Percentiles rank a stretch among this genome's conserved stretches.
Conservation (phyloP, 2,329 filamentous ascomycete genomes). For the Podosphaera xanthii region DNA sequence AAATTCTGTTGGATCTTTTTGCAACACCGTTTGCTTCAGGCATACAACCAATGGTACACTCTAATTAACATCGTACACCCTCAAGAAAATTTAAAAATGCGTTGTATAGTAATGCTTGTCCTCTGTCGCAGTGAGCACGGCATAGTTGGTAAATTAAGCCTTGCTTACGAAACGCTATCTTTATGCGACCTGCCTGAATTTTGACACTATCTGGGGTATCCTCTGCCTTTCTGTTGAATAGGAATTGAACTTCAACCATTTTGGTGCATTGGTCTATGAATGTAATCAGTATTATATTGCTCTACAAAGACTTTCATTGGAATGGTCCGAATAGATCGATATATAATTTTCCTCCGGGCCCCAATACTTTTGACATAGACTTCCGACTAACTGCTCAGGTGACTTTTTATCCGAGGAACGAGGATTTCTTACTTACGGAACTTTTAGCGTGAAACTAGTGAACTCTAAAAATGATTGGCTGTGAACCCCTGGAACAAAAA, state of each 20-base stretch:
- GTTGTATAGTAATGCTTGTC: background rate
- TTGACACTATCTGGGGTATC: background rate
- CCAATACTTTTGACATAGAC: background rate
- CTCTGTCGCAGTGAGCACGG: background rate
- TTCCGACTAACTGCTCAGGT: background rate
- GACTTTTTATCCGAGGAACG: no score
- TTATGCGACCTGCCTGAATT: background rate
- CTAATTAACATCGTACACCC: background rate
- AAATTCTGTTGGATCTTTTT: background rate
- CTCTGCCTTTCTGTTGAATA: background rate
- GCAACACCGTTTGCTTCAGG: slow-evolving; percentile 1
- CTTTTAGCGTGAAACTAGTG: no score
- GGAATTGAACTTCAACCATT: background rate
- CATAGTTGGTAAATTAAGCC: background rate
- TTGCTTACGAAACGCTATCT: background rate
- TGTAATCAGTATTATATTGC: background rate
- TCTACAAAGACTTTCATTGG: background rate
- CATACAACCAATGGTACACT: background rate
- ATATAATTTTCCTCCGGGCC: background rate
- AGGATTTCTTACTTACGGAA: no score
- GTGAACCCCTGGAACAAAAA: no score
- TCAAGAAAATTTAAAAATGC: background rate
- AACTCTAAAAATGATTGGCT: no score
- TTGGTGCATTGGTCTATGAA: background rate
- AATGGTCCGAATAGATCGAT: background rate